phyloP scores from a whole-genome alignment of 352 stramenopile species.

The Globisporangium viniferum region DNA sequence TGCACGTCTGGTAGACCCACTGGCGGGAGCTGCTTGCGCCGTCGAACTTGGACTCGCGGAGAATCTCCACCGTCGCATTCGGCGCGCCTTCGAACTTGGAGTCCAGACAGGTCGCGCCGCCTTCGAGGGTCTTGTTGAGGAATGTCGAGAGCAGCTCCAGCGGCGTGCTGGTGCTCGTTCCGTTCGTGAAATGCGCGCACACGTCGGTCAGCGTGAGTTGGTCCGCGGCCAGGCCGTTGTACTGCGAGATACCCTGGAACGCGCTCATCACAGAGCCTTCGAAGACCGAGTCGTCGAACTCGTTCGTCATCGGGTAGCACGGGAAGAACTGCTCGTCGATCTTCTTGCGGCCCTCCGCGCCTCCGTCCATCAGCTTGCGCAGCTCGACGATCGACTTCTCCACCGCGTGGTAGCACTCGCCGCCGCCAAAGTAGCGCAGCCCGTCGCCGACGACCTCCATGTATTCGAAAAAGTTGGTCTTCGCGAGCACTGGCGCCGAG shows the following conservation, averaged over 20 bases:
- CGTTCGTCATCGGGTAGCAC: conserved; percentile 72
- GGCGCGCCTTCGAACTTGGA: conserved; percentile 73
- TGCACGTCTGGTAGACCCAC: conserved; percentile 89
- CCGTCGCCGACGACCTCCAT: conserved; percentile 85
- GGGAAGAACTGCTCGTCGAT: conserved; percentile 53
- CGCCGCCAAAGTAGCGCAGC: conserved; percentile 78
- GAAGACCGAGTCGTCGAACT: conserved; percentile 81
- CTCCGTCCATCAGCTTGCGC: conserved; percentile 53
- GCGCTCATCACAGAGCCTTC: conserved; percentile 70
- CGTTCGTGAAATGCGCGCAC: conserved; percentile 53
- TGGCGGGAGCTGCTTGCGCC: conserved; percentile 65
- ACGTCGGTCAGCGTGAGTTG: conserved; percentile 58
- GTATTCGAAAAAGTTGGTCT: conserved; percentile 84
- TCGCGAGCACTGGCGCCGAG: conserved; percentile 87
- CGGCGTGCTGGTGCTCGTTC: conserved; percentile 15
- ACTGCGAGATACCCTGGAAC: conserved; percentile 78
- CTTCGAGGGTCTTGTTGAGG: conserved; percentile 44
- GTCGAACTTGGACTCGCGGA: conserved; percentile 62
- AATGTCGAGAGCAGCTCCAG: conserved; percentile 55
- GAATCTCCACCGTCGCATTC: conserved; percentile 64
- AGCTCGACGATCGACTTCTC: conserved; percentile 54
- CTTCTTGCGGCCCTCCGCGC: conserved; percentile 37
- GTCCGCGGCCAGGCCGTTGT: conserved; percentile 54
- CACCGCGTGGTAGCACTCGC: conserved; percentile 76
- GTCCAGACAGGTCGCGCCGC: conserved; percentile 52